Evolutionary conservation across 208 protist genomes (phyloP), one percentile per base, ranked within the genome.

Genomic region (Trypanosoma vivax): DNA sequence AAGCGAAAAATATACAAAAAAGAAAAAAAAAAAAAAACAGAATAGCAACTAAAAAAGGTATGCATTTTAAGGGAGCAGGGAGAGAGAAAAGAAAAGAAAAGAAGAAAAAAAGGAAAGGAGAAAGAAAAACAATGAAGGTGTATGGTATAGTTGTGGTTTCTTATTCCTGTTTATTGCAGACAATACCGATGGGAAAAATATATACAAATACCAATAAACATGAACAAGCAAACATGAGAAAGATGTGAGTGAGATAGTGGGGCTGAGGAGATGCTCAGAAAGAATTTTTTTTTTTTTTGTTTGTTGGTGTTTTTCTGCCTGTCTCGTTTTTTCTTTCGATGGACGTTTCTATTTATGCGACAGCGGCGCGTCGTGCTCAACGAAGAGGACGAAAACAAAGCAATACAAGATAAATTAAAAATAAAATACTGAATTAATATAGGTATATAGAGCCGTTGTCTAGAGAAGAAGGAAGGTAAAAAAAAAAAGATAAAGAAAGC

Each of bases 201-300:
- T 18, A 9, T n/a, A 37, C 7, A 37, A n/a, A 13, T 37, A 37
- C 33, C 33, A n/a, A 7, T n/a, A n/a, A n/a, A 7, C 10, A 13
- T 7, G 33, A 13, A 37, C 7, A 37, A n/a, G 7, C 10, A 37
- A 7, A 13, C 7, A 37, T 7, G 10, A 13, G 13, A 37, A 37
- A n/a, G 33, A 37, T 13, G 33, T 37, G 33, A 37, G 13, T n/a
- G 42, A 25, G 31, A 14, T 29, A 35, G 35, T 19, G 37, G 45
- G 29, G 30, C 27, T 46, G 46, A 30, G 41, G 24, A 33, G 31
- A 37, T 37, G 13, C 13, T 37, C 33, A 13, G 13, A 13, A 37
- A n/a, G 46, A 48, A 34, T 55, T 37, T 52, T 30, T 53, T 53
- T 61, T 49, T 61, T 38, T 30, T 54, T 51, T 54, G 6, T 51